These are phyloP conservation scores for Pichia nanzhaoensis DNA, from an alignment of 805 yeast species.

Conservation along the genomic window DNA sequence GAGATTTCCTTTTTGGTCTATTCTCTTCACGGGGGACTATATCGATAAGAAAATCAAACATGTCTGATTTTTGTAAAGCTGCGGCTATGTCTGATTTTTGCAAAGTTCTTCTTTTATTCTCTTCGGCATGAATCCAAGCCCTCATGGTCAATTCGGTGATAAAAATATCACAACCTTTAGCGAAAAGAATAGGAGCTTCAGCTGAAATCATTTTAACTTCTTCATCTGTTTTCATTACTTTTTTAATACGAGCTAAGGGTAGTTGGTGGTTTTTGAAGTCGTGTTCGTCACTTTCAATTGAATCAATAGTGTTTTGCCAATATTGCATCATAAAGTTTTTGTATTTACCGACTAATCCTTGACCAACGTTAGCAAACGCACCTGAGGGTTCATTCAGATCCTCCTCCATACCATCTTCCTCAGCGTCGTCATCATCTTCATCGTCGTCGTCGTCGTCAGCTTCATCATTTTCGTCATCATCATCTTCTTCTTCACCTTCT, in stretches of 20 bases:
- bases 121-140: slow-evolving; percentile 99
- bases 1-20: slow-evolving; percentile 37
- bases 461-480: slow-evolving; percentile 13
- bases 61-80: slow-evolving; percentile 88
- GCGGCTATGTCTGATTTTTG: slow-evolving; percentile 94
- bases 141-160: slow-evolving; percentile 97
- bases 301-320: slow-evolving; percentile 94
- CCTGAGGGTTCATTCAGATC: slow-evolving; percentile 32
- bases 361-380: slow-evolving; percentile 72
- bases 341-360: slow-evolving; percentile 77
- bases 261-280: slow-evolving; percentile 91
- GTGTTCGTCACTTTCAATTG: slow-evolving; percentile 81
- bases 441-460: slow-evolving; percentile 26
- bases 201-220: slow-evolving; percentile 97
- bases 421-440: slow-evolving; percentile 24
- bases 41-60: slow-evolving; percentile 96
- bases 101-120: slow-evolving; percentile 86
- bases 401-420: slow-evolving; percentile 19
- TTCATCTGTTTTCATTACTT: slow-evolving; percentile 96
- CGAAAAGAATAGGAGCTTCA: slow-evolving; percentile 95
- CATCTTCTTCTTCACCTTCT: slow-evolving; percentile 11
- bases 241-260: slow-evolving; percentile 93
- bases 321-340: slow-evolving; percentile 88
- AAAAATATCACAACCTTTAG: slow-evolving; percentile 96
- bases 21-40: slow-evolving; percentile 90